Percentiles rank a stretch among this genome's conserved stretches.
phyloP scores from a whole-genome alignment of 345 rosid species.

The Salix arbutifolia region DNA sequence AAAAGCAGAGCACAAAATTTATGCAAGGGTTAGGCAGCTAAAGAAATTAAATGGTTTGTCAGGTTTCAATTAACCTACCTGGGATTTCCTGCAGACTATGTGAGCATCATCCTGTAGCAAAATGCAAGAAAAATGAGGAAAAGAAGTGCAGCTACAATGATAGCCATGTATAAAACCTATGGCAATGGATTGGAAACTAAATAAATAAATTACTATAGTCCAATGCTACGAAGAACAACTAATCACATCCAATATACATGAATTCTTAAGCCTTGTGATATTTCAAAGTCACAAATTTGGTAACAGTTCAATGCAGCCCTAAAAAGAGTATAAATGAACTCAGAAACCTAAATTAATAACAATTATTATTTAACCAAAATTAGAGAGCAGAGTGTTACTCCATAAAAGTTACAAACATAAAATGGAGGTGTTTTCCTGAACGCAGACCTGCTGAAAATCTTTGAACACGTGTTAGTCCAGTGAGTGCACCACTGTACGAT shows the following conservation, averaged over 20 bases:
- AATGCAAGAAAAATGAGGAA: neutral
- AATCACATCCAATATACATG: neutral
- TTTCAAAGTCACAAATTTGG: neutral
- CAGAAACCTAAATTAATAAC: neutral
- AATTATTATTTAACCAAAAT: neutral
- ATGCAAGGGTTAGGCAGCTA: constrained; percentile 1
- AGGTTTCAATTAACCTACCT: constrained; percentile 40
- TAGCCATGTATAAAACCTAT: neutral
- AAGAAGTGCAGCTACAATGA: neutral
- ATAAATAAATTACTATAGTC: neutral
- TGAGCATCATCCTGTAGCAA: constrained; percentile 89
- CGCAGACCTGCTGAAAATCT: constrained; percentile 92
- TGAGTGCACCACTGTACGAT: constrained; percentile 93
- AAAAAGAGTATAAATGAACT: neutral
- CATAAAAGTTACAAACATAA: neutral
- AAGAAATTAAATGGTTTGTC: neutral
- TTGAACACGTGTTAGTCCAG: constrained; percentile 91
- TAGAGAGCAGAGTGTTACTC: neutral
- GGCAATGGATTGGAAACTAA: neutral
- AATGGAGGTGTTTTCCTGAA: neutral
- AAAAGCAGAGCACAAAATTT: constrained; percentile 17
- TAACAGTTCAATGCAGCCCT: neutral
- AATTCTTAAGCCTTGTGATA: neutral
- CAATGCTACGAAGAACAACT: neutral
- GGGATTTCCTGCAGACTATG: constrained; percentile 81